Conservation (phyloP, 176 grass and related monocot genomes). For the Dactylis glomerata region DNA sequence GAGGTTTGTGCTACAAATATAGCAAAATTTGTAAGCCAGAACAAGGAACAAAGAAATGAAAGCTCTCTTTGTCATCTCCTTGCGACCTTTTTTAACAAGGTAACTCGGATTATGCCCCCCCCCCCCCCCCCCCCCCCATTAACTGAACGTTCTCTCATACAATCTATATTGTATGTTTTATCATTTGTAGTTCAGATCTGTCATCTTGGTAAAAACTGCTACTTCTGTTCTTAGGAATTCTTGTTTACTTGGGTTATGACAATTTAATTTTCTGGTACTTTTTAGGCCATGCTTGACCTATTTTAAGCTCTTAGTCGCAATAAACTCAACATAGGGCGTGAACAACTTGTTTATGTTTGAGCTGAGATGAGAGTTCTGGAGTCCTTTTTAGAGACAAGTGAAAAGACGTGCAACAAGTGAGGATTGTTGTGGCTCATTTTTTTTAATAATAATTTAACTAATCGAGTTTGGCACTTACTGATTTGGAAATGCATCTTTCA, state of each 20-base stretch:
- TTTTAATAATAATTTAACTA: neutral
- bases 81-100: constrained; percentile 73
- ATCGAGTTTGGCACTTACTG: neutral
- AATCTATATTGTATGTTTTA: constrained; percentile 13
- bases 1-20: constrained; percentile 68
- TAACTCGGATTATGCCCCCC: constrained; percentile 29
- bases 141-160: neutral
- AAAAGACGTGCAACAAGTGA: neutral
- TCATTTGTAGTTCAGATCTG: constrained; percentile 2
- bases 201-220: neutral
- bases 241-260: neutral
- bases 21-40: constrained; percentile 47
- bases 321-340: neutral
- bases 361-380: neutral
- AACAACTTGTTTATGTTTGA: neutral
- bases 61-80: constrained; percentile 65
- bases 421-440: neutral
- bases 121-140: constrained; percentile 8
- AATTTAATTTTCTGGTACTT: neutral
- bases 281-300: neutral
- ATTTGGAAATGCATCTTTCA: neutral
- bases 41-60: constrained; percentile 47
- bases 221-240: constrained; percentile 1
- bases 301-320: neutral
- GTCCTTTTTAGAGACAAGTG: neutral